phyloP scores from a whole-genome alignment of 108 stramenopile species.

The Cyclotella kingstonii region DNA sequence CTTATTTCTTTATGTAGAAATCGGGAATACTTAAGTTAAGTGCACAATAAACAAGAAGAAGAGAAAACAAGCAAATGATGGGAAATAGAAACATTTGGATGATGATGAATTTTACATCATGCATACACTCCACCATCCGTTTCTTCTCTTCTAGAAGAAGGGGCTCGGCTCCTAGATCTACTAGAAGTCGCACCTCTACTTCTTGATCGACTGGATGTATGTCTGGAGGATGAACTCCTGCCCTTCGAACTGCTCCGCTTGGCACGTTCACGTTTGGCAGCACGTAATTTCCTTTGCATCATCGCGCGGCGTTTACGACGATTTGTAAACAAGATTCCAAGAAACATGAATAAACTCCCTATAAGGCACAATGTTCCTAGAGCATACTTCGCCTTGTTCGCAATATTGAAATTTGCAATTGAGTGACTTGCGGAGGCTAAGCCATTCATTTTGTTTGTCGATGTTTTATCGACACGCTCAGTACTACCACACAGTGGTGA shows the following conservation, averaged over 20 bases:
- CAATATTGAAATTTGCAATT: conserved; percentile 35
- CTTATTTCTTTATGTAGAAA: too few relatives aligned
- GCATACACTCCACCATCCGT: conserved; percentile 55
- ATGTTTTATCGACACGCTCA: conserved; percentile 21
- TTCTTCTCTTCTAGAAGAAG: conserved; percentile 27
- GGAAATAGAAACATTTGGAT: too few relatives aligned
- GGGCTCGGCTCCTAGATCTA: conserved; percentile 29
- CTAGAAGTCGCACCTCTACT: conserved; percentile 43
- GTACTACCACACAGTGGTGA: conserved; percentile 52
- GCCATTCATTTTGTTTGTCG: conserved; percentile 1
- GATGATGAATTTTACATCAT: too few relatives aligned
- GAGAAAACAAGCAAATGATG: too few relatives aligned
- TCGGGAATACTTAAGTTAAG: too few relatives aligned
- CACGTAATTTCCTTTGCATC: conserved; percentile 84
- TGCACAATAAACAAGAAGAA: too few relatives aligned
- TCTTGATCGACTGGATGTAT: conserved; percentile 24
- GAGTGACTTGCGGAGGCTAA: conserved; percentile 15
- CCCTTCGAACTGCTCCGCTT: conserved; percentile 34
- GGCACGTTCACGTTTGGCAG: conserved; percentile 36
- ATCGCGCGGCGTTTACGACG: conserved; percentile 79
- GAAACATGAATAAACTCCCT: conserved; percentile 83
- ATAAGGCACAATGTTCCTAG: conserved; percentile 72
- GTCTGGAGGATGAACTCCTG: conserved; percentile 7
- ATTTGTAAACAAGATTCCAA: conserved; percentile 86
- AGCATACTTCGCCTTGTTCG: conserved; percentile 83